phyloP scores from a whole-genome alignment of 192 early-diverging fungal species.

The Borealophlyctis nickersoniae region DNA sequence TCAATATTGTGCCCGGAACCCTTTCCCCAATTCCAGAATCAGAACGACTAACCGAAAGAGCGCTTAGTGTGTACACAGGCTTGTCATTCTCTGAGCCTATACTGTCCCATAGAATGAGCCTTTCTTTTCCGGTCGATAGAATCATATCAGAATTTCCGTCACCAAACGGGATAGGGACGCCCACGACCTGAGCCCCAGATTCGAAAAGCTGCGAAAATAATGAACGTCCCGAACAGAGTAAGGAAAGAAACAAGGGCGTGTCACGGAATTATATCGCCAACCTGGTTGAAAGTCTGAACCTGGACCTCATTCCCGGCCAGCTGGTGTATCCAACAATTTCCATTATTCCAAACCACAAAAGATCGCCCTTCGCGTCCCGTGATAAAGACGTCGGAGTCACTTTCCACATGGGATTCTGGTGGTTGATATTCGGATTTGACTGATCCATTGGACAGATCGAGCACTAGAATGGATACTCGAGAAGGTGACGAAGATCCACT shows the following conservation, averaged over 20 bases:
- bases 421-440: slow-evolving; percentile 19
- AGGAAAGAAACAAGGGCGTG: neutral
- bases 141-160: too few species aligned
- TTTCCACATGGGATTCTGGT: slow-evolving; percentile 12
- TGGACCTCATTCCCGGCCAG: slow-evolving; percentile 12
- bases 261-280: neutral
- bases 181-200: too few species aligned
- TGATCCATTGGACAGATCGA: slow-evolving; percentile 5
- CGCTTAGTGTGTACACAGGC: too few species aligned
- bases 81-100: too few species aligned
- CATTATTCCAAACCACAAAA: slow-evolving; percentile 14
- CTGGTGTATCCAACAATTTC: slow-evolving; percentile 1
- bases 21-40: too few species aligned
- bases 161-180: too few species aligned
- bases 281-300: neutral
- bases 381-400: slow-evolving; percentile 6
- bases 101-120: too few species aligned
- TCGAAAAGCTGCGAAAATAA: neutral
- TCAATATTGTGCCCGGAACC: too few species aligned
- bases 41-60: too few species aligned
- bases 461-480: slow-evolving; percentile 2
- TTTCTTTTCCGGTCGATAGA: too few species aligned
- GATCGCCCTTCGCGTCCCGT: neutral
- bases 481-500: neutral
- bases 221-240: too few species aligned